Evolutionary conservation across 2,329 filamentous ascomycete species (phyloP).

Genomic region (Aspergillus pseudonomiae): DNA sequence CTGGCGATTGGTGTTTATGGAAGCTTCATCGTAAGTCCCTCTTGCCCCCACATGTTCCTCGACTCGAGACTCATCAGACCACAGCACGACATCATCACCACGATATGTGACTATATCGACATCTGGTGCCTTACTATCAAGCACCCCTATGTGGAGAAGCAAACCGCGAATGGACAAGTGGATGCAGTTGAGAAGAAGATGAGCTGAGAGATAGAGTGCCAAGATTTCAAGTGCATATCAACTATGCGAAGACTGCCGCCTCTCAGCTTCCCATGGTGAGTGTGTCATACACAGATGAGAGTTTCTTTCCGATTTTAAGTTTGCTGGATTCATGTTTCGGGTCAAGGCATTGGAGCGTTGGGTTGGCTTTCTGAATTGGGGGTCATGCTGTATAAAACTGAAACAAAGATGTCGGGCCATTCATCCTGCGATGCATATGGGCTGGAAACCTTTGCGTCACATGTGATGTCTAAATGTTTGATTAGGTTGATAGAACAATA

Average conservation of each 20-base stretch:
- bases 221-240: conserved; percentile 14
- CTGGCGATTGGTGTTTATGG: conserved; percentile 88
- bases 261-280: background rate
- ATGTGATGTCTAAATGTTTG: background rate
- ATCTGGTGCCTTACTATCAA: conserved; percentile 99
- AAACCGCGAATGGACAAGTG: conserved; percentile 26
- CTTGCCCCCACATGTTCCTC: background rate
- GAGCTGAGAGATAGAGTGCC: conserved; percentile 15
- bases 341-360: conserved; percentile 8
- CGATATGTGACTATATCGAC: conserved; percentile 96
- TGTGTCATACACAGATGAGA: background rate
- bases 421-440: background rate
- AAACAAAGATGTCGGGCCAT: conserved; percentile 3
- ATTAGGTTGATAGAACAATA: background rate
- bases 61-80: conserved; percentile 9
- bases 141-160: conserved; percentile 62
- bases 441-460: conserved; percentile 8
- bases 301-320: background rate
- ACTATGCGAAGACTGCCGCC: conserved; percentile 13
- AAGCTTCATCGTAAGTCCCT: conserved; percentile 74
- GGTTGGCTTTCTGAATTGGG: conserved; percentile 4
- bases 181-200: conserved; percentile 32
- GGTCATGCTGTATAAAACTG: background rate
- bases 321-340: background rate
- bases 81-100: conserved; percentile 86